Base-by-base conservation (phyloP, 2,329 filamentous ascomycete species). In the Simplicillium sp. region DNA sequence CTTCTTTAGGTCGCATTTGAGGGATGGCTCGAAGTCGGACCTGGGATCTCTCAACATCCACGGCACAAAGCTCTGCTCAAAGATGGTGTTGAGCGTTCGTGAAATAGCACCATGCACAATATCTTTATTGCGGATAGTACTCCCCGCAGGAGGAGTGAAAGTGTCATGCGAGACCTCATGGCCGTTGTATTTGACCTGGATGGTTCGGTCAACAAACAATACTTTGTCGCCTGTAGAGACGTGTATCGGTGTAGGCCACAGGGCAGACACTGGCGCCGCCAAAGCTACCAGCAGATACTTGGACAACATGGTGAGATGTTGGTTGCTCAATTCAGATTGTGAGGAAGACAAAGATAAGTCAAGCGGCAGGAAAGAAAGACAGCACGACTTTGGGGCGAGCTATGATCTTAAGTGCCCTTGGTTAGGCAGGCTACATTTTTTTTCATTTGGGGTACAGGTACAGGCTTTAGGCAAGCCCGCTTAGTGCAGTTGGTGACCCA, bases 21-120 rank as follows among this genome's bases (percentile, higher is more conserved):
- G 31, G 6, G 20, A 16, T 1, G 87, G 85, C 59, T 90, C 84
- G 47, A 77, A 83, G 33, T 74, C 54, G 41, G 73, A 70, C 49
- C 79, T 70, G 29, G 82, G 75, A 17, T 74, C 70, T 47, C 83
- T 73, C 41, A 92, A 75, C 63, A 82, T 87, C 85, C 85, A 92
- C 0, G 87, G 86, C 13, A 87, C 73, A 46, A 89, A 79, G 50
- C 75, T 78, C 44, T 81, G 66, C 18, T 73, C 62, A 59, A 88
- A 84, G 42, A 90, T 77, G 43, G 71, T 75, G 17, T 70, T 59
- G 47, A 80, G 65, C 9, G 82, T 70, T 36, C 82, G 73, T n/a
- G 70, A 67, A 15, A 82, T 62, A 25, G 66, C 78, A 18, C 64
- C 70, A 49, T 69, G 64, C 38, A 82, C 72, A 18, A 82, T 68